These are phyloP conservation scores for Pelargonium fulgidum DNA, from an alignment of 441 rosid genomes.

Conservation along the genomic window DNA sequence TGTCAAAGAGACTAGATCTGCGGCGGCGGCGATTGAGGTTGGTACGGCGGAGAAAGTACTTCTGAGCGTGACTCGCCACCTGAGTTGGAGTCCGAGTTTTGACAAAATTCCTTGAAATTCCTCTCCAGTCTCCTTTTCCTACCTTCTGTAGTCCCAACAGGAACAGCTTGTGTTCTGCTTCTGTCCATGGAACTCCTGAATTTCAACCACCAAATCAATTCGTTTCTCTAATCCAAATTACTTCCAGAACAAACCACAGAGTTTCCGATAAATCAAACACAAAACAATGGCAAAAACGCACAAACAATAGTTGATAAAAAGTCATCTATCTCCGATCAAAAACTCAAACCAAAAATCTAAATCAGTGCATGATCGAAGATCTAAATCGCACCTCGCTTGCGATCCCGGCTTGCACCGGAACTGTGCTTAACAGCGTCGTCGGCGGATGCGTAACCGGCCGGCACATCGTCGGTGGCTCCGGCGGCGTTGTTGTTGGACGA, in stretches of 20 bases:
- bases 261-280: too few relatives aligned
- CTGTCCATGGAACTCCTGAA: constrained; percentile 68
- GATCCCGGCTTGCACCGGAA: constrained; percentile 7
- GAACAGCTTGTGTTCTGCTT: constrained; percentile 45
- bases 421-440: constrained; percentile 14
- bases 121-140: constrained; percentile 30
- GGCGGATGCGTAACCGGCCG: constrained; percentile 25
- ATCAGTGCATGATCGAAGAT: background rate
- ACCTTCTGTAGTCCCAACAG: constrained; percentile 25
- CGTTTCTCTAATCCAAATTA: too few relatives aligned
- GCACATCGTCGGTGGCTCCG: background rate
- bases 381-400: constrained; percentile 23
- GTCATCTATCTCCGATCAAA: too few relatives aligned
- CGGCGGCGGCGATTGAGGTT: constrained; percentile 81
- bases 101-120: constrained; percentile 46
- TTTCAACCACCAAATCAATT: too few relatives aligned
- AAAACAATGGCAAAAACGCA: too few relatives aligned
- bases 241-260: too few relatives aligned
- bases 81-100: constrained; percentile 58
- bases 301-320: too few relatives aligned
- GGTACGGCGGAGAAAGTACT: constrained; percentile 66
- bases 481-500: background rate
- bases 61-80: constrained; percentile 27
- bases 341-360: too few relatives aligned
- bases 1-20: constrained; percentile 90